phyloP scores from a whole-genome alignment of 495 filamentous ascomycete species.

The Zalerion maritima region DNA sequence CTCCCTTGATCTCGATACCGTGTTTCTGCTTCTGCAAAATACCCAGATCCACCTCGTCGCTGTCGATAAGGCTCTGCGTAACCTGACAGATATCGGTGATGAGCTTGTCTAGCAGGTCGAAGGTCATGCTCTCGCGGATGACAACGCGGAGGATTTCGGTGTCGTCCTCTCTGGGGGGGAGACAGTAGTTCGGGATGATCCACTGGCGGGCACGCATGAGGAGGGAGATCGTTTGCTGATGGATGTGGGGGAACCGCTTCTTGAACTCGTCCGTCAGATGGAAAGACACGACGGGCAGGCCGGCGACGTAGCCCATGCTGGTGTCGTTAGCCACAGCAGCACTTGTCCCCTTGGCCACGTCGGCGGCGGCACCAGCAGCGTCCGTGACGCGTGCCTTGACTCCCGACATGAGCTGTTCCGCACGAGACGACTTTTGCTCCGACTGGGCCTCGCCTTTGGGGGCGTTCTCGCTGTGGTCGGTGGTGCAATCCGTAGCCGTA shows the following conservation, averaged over 20 bases:
- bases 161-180: constrained; percentile 47
- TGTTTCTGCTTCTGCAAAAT: constrained; percentile 23
- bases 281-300: constrained; percentile 60
- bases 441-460: too few relatives aligned
- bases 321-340: constrained; percentile 27
- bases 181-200: constrained; percentile 62
- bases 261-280: constrained; percentile 48
- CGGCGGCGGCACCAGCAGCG: constrained; percentile 2
- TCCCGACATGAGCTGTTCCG: too few relatives aligned
- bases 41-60: constrained; percentile 32
- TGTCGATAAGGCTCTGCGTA: constrained; percentile 40
- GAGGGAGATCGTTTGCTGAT: constrained; percentile 51
- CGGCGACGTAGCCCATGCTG: constrained; percentile 48
- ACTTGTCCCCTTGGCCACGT: constrained; percentile 7
- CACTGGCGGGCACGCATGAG: constrained; percentile 55
- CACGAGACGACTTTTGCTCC: too few relatives aligned
- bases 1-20: constrained; percentile 9
- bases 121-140: constrained; percentile 51
- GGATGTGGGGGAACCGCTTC: constrained; percentile 44
- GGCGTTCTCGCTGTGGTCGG: too few relatives aligned
- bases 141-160: constrained; percentile 60
- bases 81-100: constrained; percentile 40
- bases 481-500: too few relatives aligned
- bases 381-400: too few relatives aligned
- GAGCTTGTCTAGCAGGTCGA: constrained; percentile 50